phyloP scores from a whole-genome alignment of 306 rosid species.

The Hylodesmum podocarpum region DNA sequence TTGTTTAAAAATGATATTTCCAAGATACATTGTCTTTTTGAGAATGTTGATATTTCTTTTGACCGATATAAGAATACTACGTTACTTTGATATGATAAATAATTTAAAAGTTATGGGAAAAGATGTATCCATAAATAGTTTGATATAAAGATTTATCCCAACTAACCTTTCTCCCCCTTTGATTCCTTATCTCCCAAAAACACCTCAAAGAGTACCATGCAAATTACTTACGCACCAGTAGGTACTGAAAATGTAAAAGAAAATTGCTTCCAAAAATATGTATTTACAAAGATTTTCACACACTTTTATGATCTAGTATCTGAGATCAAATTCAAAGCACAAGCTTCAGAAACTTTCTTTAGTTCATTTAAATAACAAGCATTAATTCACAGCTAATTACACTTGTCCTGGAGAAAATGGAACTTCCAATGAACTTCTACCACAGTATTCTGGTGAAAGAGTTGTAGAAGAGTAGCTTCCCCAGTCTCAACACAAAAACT shows the following conservation, averaged over 20 bases:
- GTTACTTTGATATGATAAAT: too few species aligned
- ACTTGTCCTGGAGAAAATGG: conserved; percentile 16
- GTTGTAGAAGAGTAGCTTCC: conserved; percentile 33
- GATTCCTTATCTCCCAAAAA: not conserved
- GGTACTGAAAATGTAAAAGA: not conserved
- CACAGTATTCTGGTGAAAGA: conserved; percentile 28
- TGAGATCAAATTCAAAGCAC: conserved; percentile 19
- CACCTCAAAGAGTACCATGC: not conserved
- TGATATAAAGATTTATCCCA: not conserved
- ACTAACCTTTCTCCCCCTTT: not conserved
- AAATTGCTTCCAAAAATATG: conserved; percentile 12
- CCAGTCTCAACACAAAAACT: conserved; percentile 29
- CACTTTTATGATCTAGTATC: not conserved
- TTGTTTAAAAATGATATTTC: too few species aligned
- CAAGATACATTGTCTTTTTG: too few species aligned
- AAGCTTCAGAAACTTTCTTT: conserved; percentile 1
- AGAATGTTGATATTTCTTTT: too few species aligned
- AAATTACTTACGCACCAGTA: not conserved
- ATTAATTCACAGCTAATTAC: conserved; percentile 13
- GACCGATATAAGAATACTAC: too few species aligned
- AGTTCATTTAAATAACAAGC: conserved; percentile 8
- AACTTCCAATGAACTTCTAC: conserved; percentile 20
- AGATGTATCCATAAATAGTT: not conserved
- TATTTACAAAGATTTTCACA: conserved; percentile 23
- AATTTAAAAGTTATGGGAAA: too few species aligned